These are phyloP conservation scores for Galerina sulciceps DNA, from an alignment of 768 basidiomycete species.

Conservation along the genomic window DNA sequence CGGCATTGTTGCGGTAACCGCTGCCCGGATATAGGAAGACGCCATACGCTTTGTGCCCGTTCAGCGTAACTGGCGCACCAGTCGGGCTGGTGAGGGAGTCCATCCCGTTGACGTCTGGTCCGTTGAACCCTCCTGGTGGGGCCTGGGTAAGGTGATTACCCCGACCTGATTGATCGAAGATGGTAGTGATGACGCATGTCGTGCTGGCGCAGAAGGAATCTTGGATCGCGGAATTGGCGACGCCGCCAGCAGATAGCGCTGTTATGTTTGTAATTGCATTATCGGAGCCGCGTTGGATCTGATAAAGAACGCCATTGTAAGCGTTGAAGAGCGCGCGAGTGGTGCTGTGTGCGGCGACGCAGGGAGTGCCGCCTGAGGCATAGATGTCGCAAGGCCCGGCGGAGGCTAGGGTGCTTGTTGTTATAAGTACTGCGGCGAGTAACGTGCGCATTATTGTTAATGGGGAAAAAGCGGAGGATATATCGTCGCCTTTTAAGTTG, in stretches of 20 bases:
- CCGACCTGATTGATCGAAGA: slow-evolving; percentile 12
- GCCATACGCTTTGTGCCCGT: slow-evolving; percentile 14
- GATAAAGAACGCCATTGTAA: slow-evolving; percentile 13
- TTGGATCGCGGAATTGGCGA: slow-evolving; percentile 11
- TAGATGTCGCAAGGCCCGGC: slow-evolving; percentile 17
- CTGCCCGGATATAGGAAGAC: slow-evolving; percentile 13
- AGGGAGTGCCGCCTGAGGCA: slow-evolving; percentile 15
- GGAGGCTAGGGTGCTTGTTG: slow-evolving; percentile 2
- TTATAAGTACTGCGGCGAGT: slow-evolving; percentile 1
- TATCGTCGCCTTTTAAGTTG: background rate
- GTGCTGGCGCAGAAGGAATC: slow-evolving; percentile 11
- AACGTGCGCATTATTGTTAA: slow-evolving; percentile 1
- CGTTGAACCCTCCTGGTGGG: slow-evolving; percentile 8
- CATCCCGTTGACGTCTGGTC: slow-evolving; percentile 8
- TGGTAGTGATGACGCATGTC: slow-evolving; percentile 13
- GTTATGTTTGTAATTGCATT: slow-evolving; percentile 8
- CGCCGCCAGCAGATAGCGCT: slow-evolving; percentile 14
- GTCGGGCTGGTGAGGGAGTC: slow-evolving; percentile 13
- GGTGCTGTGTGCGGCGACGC: slow-evolving; percentile 15
- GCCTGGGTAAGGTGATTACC: slow-evolving; percentile 16
- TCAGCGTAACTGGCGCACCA: slow-evolving; percentile 13
- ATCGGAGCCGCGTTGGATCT: slow-evolving; percentile 12
- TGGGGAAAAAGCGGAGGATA: background rate
- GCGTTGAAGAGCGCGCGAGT: slow-evolving; percentile 13
- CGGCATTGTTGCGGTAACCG: slow-evolving; percentile 15